A percentile compares a stretch with the other conserved stretches of the same genome.
phyloP scores from a whole-genome alignment of 352 stramenopile genomes.

The Pythium pectinolyticum region DNA sequence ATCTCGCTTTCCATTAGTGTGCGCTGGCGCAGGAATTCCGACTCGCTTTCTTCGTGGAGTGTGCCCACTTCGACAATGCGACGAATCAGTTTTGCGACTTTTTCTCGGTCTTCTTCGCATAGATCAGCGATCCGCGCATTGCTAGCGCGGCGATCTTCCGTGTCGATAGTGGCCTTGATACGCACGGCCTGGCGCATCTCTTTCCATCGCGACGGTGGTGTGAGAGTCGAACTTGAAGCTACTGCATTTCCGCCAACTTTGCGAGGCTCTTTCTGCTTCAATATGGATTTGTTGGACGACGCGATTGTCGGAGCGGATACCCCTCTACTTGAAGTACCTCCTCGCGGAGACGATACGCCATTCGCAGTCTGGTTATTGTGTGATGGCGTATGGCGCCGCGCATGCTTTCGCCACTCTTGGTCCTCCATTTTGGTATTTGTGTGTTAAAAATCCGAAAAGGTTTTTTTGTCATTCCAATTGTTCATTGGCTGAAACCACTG shows the following conservation, averaged over 20 bases:
- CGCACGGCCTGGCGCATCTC: slow-evolving; percentile 66
- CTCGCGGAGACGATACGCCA: slow-evolving; percentile 3
- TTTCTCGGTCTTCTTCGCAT: slow-evolving; percentile 73
- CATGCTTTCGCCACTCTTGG: slow-evolving; percentile 20
- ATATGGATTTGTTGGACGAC: slow-evolving; percentile 17
- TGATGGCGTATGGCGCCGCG: slow-evolving; percentile 18
- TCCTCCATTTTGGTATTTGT: slow-evolving; percentile 35
- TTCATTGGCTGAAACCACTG: slow-evolving; percentile 16
- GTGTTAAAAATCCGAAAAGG: too few species aligned
- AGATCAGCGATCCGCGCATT: slow-evolving; percentile 66
- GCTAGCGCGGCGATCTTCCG: slow-evolving; percentile 5
- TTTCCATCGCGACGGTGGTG: slow-evolving; percentile 56
- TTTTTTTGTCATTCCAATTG: too few species aligned
- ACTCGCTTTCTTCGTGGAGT: slow-evolving; percentile 58
- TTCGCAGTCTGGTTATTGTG: slow-evolving; percentile 1
- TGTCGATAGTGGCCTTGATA: slow-evolving; percentile 54
- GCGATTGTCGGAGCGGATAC: slow-evolving; percentile 7
- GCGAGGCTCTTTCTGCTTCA: slow-evolving; percentile 10
- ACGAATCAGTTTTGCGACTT: slow-evolving; percentile 75
- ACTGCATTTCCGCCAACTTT: background rate
- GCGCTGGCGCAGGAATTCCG: slow-evolving; percentile 45
- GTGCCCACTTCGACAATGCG: slow-evolving; percentile 71
- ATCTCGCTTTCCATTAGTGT: slow-evolving; percentile 48
- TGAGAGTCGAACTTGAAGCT: background rate
- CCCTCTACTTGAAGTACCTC: background rate